These are phyloP conservation scores for Xerocomellus amylosporus DNA, from an alignment of 768 basidiomycete species.

Conservation along the genomic window DNA sequence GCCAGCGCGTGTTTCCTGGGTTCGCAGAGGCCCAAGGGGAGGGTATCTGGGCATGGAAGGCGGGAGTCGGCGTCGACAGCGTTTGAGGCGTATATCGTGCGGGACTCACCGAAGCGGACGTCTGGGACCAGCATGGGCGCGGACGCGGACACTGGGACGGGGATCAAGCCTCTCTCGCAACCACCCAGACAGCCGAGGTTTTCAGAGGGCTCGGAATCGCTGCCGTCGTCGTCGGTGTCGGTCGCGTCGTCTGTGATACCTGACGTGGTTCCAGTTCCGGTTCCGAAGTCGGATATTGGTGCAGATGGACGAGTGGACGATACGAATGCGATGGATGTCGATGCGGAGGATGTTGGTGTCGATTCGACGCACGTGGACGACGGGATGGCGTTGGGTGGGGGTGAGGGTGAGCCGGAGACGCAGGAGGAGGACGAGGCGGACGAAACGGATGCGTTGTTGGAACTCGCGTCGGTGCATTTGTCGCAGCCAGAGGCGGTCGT, in stretches of 20 bases:
- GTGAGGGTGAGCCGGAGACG: neutral
- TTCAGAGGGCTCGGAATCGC: neutral
- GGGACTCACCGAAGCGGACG: neutral
- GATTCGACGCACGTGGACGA: neutral
- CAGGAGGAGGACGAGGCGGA: neutral
- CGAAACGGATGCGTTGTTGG: slow-evolving; percentile 21
- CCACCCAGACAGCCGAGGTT: neutral
- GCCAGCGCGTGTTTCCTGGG: neutral
- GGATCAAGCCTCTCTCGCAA: neutral
- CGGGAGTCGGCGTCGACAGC: slow-evolving; percentile 13
- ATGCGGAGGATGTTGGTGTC: neutral
- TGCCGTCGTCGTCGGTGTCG: neutral
- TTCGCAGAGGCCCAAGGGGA: neutral
- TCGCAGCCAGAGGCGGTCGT: slow-evolving; percentile 1
- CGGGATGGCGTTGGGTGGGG: neutral
- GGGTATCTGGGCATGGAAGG: neutral
- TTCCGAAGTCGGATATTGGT: neutral
- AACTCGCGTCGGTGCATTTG: slow-evolving; percentile 28
- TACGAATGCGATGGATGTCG: neutral
- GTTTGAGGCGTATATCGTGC: slow-evolving; percentile 22
- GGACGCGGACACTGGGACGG: too few relatives aligned
- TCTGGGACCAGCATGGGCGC: neutral
- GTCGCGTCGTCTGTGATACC: neutral
- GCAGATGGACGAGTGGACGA: neutral
- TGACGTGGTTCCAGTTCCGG: neutral